Evolutionary conservation across 306 rosid species (phyloP), one percentile per base, ranked within the genome.

Genomic region (Trichosanthes truncata): DNA sequence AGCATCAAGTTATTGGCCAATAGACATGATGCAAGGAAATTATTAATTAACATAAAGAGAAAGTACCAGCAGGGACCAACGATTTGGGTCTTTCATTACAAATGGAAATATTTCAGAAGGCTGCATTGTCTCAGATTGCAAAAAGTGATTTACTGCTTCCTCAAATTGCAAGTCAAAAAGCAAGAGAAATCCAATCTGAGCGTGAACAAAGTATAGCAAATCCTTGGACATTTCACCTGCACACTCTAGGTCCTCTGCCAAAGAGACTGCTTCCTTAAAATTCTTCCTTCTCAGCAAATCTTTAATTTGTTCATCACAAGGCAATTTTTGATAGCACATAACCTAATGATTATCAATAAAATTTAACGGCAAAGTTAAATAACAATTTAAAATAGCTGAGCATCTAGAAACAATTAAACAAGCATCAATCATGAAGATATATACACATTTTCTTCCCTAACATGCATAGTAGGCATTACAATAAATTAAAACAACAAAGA

Each of bases 51-150:
- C 65, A 80, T 52, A 36, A 61, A 65, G 77, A 82, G 40, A 48
- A 29, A 56, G 79, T 89, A 95, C 98, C 98, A 95, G 93, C 62
- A 95, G 84, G 51, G 97, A 95, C 98, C 98, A 95, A 61, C 97
- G 97, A 90, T 95, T 95, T 59, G 98, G 98, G 85, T 92, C 98
- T 78, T 89, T 90, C 97, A 91, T 89, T 79, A 95, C 91, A 79
- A 95, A 95, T 59, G 98, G 97, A 88, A 95, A 95, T 76, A 92
- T 57, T 92, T 95, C 98, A 79, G 98, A 92, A 75, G 98, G 98
- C 85, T 92, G 93, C 97, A 95, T 90, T 5, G 96, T 91, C 84
- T 89, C 91, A 14, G 98, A 92, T 74, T 80, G 97, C 88, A 95
- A 85, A 83, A 95, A 92, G 85, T 95, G 98, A 76, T 92, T 84